Percentiles rank a stretch among this genome's conserved stretches.
phyloP scores from a whole-genome alignment of 495 filamentous ascomycete genomes.

The Neurospora intermedia region DNA sequence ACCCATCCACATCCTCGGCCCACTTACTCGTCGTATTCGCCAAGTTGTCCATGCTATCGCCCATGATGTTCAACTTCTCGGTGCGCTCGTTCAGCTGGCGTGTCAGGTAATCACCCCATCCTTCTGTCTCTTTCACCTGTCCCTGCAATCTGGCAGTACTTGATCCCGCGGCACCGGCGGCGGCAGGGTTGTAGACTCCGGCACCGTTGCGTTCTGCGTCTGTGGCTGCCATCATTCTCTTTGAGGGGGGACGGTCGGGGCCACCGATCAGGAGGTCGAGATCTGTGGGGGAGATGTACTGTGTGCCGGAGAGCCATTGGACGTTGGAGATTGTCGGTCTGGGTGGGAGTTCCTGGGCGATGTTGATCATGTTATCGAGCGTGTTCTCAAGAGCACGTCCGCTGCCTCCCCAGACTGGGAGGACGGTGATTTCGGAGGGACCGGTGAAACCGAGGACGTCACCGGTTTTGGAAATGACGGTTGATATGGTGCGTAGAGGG shows the following conservation, averaged over 20 bases:
- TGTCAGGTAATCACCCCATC: constrained; percentile 57
- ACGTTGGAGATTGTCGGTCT: constrained; percentile 93
- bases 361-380: constrained; percentile 69
- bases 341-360: constrained; percentile 56
- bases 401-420: constrained; percentile 70
- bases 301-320: constrained; percentile 93
- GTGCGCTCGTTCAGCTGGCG: constrained; percentile 82
- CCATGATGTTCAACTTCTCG: constrained; percentile 69
- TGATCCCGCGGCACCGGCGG: constrained; percentile 36
- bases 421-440: constrained; percentile 68
- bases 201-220: constrained; percentile 33
- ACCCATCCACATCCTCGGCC: constrained; percentile 80
- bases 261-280: constrained; percentile 88
- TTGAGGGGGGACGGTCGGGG: constrained; percentile 71
- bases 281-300: constrained; percentile 80
- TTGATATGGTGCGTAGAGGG: constrained; percentile 53
- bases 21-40: constrained; percentile 71
- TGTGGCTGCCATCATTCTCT: constrained; percentile 50
- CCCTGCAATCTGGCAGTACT: constrained; percentile 55
- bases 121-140: constrained; percentile 29
- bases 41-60: constrained; percentile 72
- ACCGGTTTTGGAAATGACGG: constrained; percentile 62
- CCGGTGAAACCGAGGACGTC: constrained; percentile 83
- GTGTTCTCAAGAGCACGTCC: constrained; percentile 33
- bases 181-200: constrained; percentile 4